phyloP scores from a whole-genome alignment of 768 basidiomycete genomes.

The Lenzites betulinus region DNA sequence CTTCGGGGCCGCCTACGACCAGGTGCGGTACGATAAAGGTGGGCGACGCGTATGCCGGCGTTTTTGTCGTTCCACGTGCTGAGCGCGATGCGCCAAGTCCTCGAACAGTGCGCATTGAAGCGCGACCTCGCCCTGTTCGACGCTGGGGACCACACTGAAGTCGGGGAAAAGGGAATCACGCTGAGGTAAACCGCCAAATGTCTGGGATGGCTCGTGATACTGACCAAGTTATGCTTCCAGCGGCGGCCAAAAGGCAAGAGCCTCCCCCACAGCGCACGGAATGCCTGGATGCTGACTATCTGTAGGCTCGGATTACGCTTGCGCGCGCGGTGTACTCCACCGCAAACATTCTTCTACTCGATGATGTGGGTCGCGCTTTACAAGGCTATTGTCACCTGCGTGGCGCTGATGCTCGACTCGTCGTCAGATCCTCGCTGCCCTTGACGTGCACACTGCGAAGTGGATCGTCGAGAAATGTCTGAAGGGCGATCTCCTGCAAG shows the following conservation, averaged over 20 bases:
- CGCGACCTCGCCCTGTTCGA: conserved; percentile 50
- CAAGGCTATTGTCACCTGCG: conserved; percentile 7
- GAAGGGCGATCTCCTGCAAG: conserved; percentile 43
- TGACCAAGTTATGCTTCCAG: conserved; percentile 15
- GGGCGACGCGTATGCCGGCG: neutral
- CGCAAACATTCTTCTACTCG: conserved; percentile 40
- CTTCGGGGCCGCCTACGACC: conserved; percentile 30
- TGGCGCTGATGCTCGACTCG: neutral
- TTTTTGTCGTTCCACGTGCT: no score
- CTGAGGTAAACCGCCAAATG: conserved; percentile 30
- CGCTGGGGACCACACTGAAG: conserved; percentile 53
- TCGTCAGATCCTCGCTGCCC: conserved; percentile 41
- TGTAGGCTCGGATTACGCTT: conserved; percentile 40
- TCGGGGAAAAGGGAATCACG: conserved; percentile 60
- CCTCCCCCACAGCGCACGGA: neutral
- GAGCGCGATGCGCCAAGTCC: conserved; percentile 26
- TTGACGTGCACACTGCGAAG: conserved; percentile 52
- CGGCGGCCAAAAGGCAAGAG: conserved; percentile 47
- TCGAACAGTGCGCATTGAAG: conserved; percentile 42
- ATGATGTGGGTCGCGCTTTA: conserved; percentile 34
- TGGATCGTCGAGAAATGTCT: conserved; percentile 47
- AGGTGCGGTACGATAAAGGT: conserved; percentile 30
- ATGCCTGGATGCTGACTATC: neutral
- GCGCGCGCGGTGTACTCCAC: conserved; percentile 44
- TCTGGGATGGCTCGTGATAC: neutral